Base-by-base conservation (phyloP, 139 green algal species). In the Auxenochlorella pyrenoidosa region DNA sequence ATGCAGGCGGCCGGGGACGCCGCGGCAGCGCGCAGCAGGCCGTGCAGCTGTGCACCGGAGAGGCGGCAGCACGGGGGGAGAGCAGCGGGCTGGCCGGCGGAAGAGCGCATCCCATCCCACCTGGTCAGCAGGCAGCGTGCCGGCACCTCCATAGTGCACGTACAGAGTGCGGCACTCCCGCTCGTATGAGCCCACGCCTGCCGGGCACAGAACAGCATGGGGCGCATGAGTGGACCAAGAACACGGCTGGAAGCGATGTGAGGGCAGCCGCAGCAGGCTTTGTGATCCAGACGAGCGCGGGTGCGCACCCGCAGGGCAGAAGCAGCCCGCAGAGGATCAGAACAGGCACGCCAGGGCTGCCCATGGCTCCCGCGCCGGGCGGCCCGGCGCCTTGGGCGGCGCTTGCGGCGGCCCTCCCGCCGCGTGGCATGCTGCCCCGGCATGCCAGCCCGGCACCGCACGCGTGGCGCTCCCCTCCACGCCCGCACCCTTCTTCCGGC, bases 151-250 rank as follows among this genome's bases (percentile, higher is more conserved):
- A 40, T 93, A 93, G 83, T 95, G 91, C 43, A 95, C 89, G 73
- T 94, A 96, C 70, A 96, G 80, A 0, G 91, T 94, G 26, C 90
- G 92, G 77, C 93, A 94, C 84, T 96, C 93, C 12, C 93, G 88
- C 38, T 93, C 91, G 47, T 94, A 90, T 18, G 91, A 92, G 22
- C 93, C 93, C 70, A 91, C 85, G 4, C 90, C 90, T 83, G 84
- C 43, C 15, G 68, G 34, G 34, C 32, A 72, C 16, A 10, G 24
- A 5, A 0, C 10, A 36, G 10, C 5, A 63, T 19, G 34, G 24
- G 36, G 0, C 21, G 43, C 75, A 82, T 22, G 26, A 72, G 21
- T n/a, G 24, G 4, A 28, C 3, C 59, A 68, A 28, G 12, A 28
- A 68, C 8, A 12, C 59, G 24, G 24, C 22, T 34, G 63, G 28